phyloP scores from a whole-genome alignment of 129 eudicot species.

The Tagetes erecta region DNA sequence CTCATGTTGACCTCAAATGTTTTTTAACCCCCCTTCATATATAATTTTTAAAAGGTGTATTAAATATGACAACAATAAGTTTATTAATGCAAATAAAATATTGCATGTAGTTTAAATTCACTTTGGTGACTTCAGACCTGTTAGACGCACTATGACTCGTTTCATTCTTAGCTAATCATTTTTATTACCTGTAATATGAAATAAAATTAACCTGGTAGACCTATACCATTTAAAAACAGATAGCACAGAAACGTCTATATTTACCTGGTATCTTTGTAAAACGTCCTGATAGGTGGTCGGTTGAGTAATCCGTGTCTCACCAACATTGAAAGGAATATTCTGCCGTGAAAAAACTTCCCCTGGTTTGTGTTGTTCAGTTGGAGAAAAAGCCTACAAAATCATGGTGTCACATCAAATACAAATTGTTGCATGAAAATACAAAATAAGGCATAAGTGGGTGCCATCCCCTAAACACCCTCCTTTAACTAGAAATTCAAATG shows the following conservation, averaged over 20 bases:
- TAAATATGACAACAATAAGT: neutral
- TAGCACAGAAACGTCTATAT: neutral
- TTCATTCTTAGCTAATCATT: neutral
- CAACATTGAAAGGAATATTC: constrained; percentile 67
- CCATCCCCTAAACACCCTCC: neutral
- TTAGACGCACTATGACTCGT: neutral
- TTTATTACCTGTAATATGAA: neutral
- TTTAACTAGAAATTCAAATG: constrained; percentile 6
- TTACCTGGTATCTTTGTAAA: constrained; percentile 86
- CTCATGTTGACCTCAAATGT: neutral
- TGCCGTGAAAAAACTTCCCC: constrained; percentile 80
- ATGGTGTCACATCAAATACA: neutral
- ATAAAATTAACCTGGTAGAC: neutral
- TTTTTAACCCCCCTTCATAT: neutral
- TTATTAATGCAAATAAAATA: neutral
- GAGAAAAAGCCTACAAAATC: constrained; percentile 75
- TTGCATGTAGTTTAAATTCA: neutral
- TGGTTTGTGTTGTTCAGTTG: constrained; percentile 71
- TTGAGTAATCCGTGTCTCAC: constrained; percentile 44
- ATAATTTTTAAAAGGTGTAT: neutral
- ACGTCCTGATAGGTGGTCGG: constrained; percentile 69
- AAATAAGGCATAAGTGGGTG: neutral
- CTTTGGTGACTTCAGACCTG: neutral
- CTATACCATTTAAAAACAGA: neutral
- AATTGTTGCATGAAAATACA: neutral